Base-by-base conservation (phyloP, 768 basidiomycete genomes). In the Suillus decipiens region DNA sequence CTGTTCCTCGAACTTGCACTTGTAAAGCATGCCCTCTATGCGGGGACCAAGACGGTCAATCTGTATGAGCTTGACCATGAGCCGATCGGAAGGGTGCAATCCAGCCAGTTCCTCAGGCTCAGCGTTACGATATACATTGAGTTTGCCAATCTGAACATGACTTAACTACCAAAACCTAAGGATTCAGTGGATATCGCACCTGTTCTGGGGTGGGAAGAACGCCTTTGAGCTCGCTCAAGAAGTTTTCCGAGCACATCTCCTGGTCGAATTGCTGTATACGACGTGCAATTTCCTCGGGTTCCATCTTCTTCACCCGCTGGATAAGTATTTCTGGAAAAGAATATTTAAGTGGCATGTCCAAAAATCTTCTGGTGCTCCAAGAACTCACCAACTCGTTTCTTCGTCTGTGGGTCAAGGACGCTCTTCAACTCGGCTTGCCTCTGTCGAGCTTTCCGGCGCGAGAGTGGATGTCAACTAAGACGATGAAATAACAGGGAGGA, bases 21-120 rank as follows among this genome's bases (percentile, higher is more conserved):
- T 90, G 73, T 95, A 98, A 39, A 97, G 81, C 97, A 99, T 98
- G n/a, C 93, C 89, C 70, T 96, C 88, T 64, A 99, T 89, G 11
- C 97, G 87, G 53, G 93, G 91, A 11, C 82, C 84, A 11, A 99
- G 81, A 41, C 94, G 89, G 48, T 96, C 87, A 33, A 99, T 95
- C 74, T 97, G 94, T 69, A 99, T 97, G 42, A 98, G 81, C 66
- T 96, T 92, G 31, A 99, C 95, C 93, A 99, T 95, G 54, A 99
- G 84, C 37, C 97, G 88, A 77, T 99, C 97, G 19, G 97, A 91
- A 22, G 91, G 89, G 76, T 98, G 96, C n/a, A 99, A 81, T 36
- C 85, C 86, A 47, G 87, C 89, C 14, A 99, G 85, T 67, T 97
- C 95, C 69, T 89, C 91, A 14, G 88, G 83, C 64, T 88, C 88